phyloP scores from a whole-genome alignment of 1,284 basidiomycete species.

The Cryptococcus depauperatus region DNA sequence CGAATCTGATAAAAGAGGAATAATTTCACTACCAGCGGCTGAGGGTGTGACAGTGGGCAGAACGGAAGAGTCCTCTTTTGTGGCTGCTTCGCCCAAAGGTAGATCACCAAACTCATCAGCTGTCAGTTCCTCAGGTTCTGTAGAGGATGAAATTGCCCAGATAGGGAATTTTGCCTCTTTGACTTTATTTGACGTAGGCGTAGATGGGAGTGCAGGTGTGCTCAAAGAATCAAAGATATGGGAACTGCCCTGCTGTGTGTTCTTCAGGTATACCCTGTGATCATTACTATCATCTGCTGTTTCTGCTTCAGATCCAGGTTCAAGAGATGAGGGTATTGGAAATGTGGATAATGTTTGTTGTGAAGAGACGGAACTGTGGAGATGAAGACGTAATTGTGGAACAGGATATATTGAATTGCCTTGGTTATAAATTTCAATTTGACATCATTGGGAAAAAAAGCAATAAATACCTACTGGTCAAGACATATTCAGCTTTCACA shows the following conservation, averaged over 20 bases:
- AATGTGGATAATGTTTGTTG: conserved; percentile 9
- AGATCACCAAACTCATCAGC: no score
- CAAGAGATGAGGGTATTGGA: conserved; percentile 10
- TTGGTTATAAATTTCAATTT: conserved; percentile 11
- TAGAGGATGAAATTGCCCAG: conserved; percentile 36
- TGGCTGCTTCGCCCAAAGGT: conserved; percentile 26
- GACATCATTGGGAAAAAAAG: background rate
- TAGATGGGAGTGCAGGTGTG: conserved; percentile 23
- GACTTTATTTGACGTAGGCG: conserved; percentile 28
- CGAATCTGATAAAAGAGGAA: background rate
- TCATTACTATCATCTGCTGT: conserved; percentile 22
- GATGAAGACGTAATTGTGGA: conserved; percentile 41
- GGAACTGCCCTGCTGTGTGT: no score
- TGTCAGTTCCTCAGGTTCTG: conserved; percentile 18
- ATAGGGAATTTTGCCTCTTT: conserved; percentile 36
- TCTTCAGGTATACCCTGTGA: background rate
- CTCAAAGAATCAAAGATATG: conserved; percentile 1
- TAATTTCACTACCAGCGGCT: no score
- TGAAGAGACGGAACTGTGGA: conserved; percentile 10
- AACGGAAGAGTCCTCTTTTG: conserved; percentile 4
- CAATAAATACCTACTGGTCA: conserved; percentile 38
- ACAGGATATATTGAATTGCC: conserved; percentile 36
- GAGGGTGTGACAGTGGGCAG: background rate
- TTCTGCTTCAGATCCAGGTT: conserved; percentile 11
- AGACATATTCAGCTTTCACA: conserved; percentile 43